Percentiles rank a stretch among this genome's conserved stretches.
phyloP scores from a whole-genome alignment of 257 asterid species.

The Gynochthodes officinalis region DNA sequence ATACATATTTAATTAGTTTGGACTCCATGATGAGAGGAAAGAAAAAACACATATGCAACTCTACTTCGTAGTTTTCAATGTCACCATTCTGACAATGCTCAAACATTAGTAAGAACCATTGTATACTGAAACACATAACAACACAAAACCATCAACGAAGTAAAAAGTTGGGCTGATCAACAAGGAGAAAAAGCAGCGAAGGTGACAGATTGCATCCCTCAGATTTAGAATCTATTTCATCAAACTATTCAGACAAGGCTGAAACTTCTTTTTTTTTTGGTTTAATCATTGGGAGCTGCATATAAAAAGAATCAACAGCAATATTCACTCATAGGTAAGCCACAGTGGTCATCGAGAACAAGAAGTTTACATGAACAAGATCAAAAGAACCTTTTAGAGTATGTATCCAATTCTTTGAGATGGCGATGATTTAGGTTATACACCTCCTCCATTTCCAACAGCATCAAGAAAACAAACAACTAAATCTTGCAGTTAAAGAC shows the following conservation, averaged over 20 bases:
- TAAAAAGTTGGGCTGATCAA: too few species aligned
- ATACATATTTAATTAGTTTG: background rate
- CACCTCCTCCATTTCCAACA: background rate
- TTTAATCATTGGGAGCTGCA: background rate
- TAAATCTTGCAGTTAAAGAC: too few species aligned
- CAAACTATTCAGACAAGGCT: slow-evolving; percentile 4
- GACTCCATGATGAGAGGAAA: background rate
- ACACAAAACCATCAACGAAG: too few species aligned
- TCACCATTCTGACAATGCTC: too few species aligned
- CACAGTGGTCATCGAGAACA: background rate
- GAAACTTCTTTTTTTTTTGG: background rate
- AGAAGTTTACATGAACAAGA: background rate
- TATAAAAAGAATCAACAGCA: too few species aligned
- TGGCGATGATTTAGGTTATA: background rate
- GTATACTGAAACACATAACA: too few species aligned
- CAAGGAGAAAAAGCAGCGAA: too few species aligned
- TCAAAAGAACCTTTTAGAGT: background rate
- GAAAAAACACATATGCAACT: background rate
- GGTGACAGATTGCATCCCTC: background rate
- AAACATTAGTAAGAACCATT: too few species aligned
- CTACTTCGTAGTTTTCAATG: too few species aligned
- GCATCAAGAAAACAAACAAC: background rate
- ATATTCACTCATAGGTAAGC: background rate
- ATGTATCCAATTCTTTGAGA: background rate
- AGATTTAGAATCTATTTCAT: background rate